A percentile compares a stretch with the other conserved stretches of the same genome.
These are phyloP conservation scores for Petasospora rhodanensis DNA, from an alignment of 1,139 yeast genomes.

Conservation along the genomic window DNA sequence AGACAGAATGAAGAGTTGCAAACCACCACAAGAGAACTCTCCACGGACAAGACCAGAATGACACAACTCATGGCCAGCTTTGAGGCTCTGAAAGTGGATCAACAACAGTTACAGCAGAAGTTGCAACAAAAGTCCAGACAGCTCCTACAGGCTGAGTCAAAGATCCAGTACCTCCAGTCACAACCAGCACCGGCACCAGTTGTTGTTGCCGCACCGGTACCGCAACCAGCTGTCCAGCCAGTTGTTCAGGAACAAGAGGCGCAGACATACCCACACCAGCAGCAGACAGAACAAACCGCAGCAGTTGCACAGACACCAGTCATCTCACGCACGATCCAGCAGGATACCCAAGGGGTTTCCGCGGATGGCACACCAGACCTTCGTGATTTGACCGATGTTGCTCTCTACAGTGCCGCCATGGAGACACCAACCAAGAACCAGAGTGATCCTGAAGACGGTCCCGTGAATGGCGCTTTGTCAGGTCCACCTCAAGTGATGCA, in stretches of 20 bases:
- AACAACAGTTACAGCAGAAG: slow-evolving; percentile 13
- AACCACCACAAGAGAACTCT: slow-evolving; percentile 2
- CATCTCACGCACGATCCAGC: slow-evolving; percentile 12
- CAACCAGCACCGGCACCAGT: slow-evolving; percentile 2
- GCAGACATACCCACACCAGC: slow-evolving; percentile 9
- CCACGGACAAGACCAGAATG: slow-evolving; percentile 6
- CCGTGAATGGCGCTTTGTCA: slow-evolving; percentile 1
- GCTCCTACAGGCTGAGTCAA: slow-evolving; percentile 9
- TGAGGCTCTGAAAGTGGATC: slow-evolving; percentile 7
- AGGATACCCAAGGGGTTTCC: slow-evolving; percentile 10
- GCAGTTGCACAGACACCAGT: slow-evolving; percentile 6
- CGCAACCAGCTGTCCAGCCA: neutral
- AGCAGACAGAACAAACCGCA: no score
- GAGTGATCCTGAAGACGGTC: slow-evolving; percentile 1
- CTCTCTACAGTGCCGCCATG: slow-evolving; percentile 31
- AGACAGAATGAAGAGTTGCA: slow-evolving; percentile 10
- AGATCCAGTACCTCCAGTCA: slow-evolving; percentile 8
- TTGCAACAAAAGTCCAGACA: slow-evolving; percentile 9
- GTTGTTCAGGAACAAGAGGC: neutral
- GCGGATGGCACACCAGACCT: slow-evolving; percentile 30
- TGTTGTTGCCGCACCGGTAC: no score
- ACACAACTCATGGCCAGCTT: slow-evolving; percentile 4
- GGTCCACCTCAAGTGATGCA: slow-evolving; percentile 6
- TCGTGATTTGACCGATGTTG: slow-evolving; percentile 43
- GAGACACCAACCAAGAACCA: slow-evolving; percentile 16